Percentiles rank a stretch among this genome's conserved stretches.
These are phyloP conservation scores for Mycena floridula DNA, from an alignment of 768 basidiomycete species.

Conservation along the genomic window DNA sequence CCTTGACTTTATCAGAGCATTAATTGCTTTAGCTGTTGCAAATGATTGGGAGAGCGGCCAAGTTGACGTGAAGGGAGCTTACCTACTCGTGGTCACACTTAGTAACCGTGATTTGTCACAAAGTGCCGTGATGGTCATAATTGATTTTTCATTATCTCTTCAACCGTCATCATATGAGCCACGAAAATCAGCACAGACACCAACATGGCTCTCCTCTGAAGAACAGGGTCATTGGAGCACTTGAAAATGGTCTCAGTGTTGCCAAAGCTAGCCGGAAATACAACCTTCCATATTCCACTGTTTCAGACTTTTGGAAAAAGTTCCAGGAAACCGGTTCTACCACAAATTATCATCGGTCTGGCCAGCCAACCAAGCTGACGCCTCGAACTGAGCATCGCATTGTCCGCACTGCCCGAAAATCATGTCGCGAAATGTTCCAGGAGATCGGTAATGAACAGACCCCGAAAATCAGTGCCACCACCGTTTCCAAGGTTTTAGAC, in stretches of 20 bases:
- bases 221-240: background rate
- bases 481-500: background rate
- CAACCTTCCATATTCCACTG: slow-evolving; percentile 1
- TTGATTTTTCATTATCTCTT: too few species aligned
- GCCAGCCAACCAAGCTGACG: background rate
- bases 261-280: background rate
- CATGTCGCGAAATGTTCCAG: background rate
- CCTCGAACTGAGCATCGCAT: background rate
- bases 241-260: background rate
- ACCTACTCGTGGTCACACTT: too few species aligned
- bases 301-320: background rate
- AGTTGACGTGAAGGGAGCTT: too few species aligned
- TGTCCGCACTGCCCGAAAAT: background rate
- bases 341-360: background rate
- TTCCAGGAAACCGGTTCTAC: slow-evolving; percentile 2
- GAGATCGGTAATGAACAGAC: background rate
- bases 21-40: too few species aligned
- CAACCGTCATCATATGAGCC: too few species aligned
- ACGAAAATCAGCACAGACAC: too few species aligned
- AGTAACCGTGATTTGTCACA: too few species aligned
- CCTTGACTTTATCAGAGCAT: too few species aligned
- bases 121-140: too few species aligned
- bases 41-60: too few species aligned
- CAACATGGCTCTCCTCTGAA: background rate
- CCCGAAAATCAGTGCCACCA: background rate